A percentile compares a stretch with the other conserved stretches of the same genome.
phyloP scores from a whole-genome alignment of 2,329 filamentous ascomycete genomes.

The Aspergillus spinulosporus region DNA sequence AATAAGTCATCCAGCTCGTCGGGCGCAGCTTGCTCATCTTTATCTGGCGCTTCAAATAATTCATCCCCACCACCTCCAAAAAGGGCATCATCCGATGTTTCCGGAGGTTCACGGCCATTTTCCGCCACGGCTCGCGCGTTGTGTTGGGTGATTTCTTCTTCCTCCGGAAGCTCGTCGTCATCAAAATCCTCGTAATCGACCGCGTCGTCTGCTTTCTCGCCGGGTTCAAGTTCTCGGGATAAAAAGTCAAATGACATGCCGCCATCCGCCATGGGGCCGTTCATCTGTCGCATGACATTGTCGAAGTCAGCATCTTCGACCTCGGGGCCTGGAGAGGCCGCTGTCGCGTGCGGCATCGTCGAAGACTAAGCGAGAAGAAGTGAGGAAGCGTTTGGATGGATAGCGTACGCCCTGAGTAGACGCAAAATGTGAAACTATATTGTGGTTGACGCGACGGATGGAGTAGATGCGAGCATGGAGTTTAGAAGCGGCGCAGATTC shows the following conservation, averaged over 20 bases:
- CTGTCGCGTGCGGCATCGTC: constrained; percentile 44
- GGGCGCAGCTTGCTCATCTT: constrained; percentile 26
- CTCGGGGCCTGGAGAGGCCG: constrained; percentile 25
- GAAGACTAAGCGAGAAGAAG: neutral
- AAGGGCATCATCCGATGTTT: constrained; percentile 29
- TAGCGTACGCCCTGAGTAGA: neutral
- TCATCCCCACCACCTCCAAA: constrained; percentile 43
- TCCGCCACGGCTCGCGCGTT: constrained; percentile 27
- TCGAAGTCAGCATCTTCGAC: constrained; percentile 44
- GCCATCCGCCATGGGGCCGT: constrained; percentile 34
- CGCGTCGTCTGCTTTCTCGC: constrained; percentile 87
- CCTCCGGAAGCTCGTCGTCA: constrained; percentile 83
- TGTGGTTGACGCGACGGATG: neutral
- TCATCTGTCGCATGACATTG: constrained; percentile 45
- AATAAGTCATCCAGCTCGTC: constrained; percentile 52
- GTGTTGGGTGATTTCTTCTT: constrained; percentile 33
- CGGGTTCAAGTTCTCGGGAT: constrained; percentile 44
- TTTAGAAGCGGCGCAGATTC: constrained; percentile 3
- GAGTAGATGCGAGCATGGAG: constrained; percentile 2
- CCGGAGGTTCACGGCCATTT: constrained; percentile 60
- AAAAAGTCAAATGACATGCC: constrained; percentile 43
- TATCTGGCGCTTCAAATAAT: constrained; percentile 30
- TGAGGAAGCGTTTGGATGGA: neutral
- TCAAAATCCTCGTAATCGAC: constrained; percentile 88
- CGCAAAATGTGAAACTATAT: neutral